phyloP scores from a whole-genome alignment of 257 asterid species.

The Osmanthus fragrans region DNA sequence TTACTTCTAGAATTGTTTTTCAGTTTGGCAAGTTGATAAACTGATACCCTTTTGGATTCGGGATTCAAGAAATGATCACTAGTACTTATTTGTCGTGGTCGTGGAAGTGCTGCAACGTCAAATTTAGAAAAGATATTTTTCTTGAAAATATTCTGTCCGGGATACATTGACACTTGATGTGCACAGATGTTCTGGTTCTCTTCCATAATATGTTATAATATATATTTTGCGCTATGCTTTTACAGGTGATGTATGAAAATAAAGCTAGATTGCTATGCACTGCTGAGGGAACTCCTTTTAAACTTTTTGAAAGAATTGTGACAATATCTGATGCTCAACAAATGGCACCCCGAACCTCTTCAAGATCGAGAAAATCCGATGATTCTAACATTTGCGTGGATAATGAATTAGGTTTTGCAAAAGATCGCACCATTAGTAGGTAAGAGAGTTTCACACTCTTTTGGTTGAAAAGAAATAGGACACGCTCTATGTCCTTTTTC shows the following conservation, averaged over 20 bases:
- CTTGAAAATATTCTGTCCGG: not conserved
- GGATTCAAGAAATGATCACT: not conserved
- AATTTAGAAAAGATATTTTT: not conserved
- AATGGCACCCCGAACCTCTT: constrained; percentile 82
- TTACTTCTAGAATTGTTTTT: constrained; percentile 7
- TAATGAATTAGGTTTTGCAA: constrained; percentile 88
- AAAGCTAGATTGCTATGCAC: constrained; percentile 75
- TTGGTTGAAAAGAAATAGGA: not conserved
- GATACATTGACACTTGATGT: not conserved
- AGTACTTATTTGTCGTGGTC: not conserved
- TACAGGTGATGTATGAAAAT: constrained; percentile 92
- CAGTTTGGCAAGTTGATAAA: not conserved
- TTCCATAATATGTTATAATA: not conserved
- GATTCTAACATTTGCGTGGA: constrained; percentile 88
- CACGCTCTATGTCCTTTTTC: not conserved
- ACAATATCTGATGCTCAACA: constrained; percentile 82
- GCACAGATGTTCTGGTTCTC: not conserved
- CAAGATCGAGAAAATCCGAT: constrained; percentile 80
- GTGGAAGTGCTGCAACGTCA: not conserved
- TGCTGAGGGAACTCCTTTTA: constrained; percentile 77
- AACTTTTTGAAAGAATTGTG: constrained; percentile 71
- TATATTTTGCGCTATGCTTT: not conserved
- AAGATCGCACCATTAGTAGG: constrained; percentile 97
- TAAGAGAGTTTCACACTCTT: constrained; percentile 21
- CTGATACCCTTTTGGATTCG: not conserved